These are phyloP conservation scores for Gnomoniopsis smithogilvyi DNA, from an alignment of 2,329 filamentous ascomycete species.

Conservation along the genomic window DNA sequence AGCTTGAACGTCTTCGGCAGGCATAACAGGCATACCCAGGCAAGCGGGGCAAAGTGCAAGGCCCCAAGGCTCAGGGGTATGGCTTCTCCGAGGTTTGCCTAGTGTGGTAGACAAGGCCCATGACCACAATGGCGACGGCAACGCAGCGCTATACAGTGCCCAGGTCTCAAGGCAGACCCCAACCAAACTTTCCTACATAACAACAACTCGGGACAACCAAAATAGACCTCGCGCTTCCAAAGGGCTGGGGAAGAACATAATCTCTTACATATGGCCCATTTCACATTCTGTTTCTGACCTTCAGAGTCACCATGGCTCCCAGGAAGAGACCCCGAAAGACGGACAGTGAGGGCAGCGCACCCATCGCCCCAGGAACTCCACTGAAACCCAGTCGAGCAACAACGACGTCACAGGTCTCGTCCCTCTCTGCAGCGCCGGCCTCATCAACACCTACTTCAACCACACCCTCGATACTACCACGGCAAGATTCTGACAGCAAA, in stretches of 20 bases:
- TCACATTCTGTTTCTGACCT: not conserved
- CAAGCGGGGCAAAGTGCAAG: not conserved
- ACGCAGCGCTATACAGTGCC: not conserved
- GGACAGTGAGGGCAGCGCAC: slow-evolving; percentile 24
- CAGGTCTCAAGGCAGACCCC: not conserved
- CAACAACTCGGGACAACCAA: not conserved
- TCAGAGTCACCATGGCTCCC: slow-evolving; percentile 33
- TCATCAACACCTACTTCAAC: slow-evolving; percentile 9
- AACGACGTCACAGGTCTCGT: slow-evolving; percentile 17
- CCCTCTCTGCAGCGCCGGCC: slow-evolving; percentile 7
- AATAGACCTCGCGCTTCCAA: not conserved
- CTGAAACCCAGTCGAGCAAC: slow-evolving; percentile 20
- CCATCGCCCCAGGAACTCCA: slow-evolving; percentile 17
- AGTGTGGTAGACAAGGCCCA: no score
- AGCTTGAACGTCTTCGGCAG: not conserved
- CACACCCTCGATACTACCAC: not conserved
- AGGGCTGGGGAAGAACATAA: not conserved
- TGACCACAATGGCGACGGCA: no score
- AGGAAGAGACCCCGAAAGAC: slow-evolving; percentile 39
- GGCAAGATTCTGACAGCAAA: not conserved
- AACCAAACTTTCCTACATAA: not conserved
- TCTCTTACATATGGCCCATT: not conserved
- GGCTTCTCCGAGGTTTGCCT: no score
- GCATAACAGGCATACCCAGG: not conserved
- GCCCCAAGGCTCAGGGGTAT: not conserved